phyloP scores from a whole-genome alignment of 371 early-diverging fungal genomes.

The Capillidium rhysosporum region DNA sequence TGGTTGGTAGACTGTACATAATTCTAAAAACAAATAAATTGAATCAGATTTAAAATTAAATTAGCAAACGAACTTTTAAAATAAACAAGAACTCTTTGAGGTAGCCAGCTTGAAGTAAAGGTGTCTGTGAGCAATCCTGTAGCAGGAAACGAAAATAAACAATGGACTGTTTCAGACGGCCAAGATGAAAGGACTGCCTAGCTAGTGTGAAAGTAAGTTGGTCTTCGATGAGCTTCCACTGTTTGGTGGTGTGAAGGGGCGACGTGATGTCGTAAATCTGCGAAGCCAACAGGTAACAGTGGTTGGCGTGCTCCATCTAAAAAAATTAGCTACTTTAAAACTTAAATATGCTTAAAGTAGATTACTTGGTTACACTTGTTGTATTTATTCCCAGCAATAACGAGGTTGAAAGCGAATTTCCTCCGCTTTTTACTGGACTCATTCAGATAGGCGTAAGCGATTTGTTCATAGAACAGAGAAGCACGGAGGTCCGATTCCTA shows the following conservation, averaged over 20 bases:
- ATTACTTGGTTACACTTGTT: slow-evolving; percentile 36
- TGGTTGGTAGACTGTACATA: slow-evolving; percentile 3
- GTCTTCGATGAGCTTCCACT: slow-evolving; percentile 66
- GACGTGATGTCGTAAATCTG: slow-evolving; percentile 14
- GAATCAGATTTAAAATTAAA: not conserved
- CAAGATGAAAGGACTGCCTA: slow-evolving; percentile 42
- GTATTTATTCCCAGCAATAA: slow-evolving; percentile 72
- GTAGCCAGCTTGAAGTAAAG: slow-evolving; percentile 46
- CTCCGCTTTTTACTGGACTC: slow-evolving; percentile 37
- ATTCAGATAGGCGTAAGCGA: slow-evolving; percentile 55
- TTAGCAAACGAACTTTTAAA: slow-evolving; percentile 26
- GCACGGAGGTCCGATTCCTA: slow-evolving; percentile 45
- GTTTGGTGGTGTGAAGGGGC: slow-evolving; percentile 15
- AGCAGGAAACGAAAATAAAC: slow-evolving; percentile 43
- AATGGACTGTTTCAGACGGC: slow-evolving; percentile 28
- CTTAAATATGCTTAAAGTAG: not conserved
- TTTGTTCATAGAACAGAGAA: slow-evolving; percentile 73
- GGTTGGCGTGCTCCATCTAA: slow-evolving; percentile 48
- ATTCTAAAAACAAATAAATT: not conserved
- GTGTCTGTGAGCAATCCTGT: slow-evolving; percentile 33
- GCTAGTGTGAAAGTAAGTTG: slow-evolving; percentile 76
- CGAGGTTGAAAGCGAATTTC: slow-evolving; percentile 70
- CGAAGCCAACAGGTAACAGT: slow-evolving; percentile 44
- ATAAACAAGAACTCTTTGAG: slow-evolving; percentile 56
- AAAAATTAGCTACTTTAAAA: not conserved